Base-by-base conservation (phyloP, 2,329 filamentous ascomycete species). In the Fusarium pilosicola region DNA sequence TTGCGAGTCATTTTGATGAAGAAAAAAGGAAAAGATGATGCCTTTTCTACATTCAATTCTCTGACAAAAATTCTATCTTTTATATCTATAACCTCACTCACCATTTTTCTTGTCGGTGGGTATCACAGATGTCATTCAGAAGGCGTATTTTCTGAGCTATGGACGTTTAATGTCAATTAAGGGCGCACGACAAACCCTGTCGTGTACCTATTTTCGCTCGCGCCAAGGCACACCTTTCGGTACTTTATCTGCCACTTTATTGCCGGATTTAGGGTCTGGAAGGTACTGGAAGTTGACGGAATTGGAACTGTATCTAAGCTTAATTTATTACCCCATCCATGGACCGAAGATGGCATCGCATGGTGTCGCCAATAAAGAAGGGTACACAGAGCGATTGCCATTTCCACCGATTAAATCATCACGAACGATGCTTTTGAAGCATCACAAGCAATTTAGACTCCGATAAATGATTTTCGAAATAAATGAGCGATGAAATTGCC, bases 321-420 rank as follows among this genome's bases (percentile, higher is more conserved):
- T 6, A 17, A 22, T 48, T 34, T 34, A 15, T 34, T 34, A 3
- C 32, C 32, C 32, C 14, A 15, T 34, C 8, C 14, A 34, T 34
- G 32, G 32, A 34, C 32, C 2, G 4, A 34, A 0, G 32, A 34
- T 34, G 14, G 14, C 32, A 9, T 48, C 9, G 20, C 20, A 7
- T 28, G 3, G 4, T 10, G 13, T 34, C 17, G 11, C 15, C 26
- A 15, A 8, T 9, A 22, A 13, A 22, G 3, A 3, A 30, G 10
- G 3, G 5, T 8, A 22, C 20, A 30, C 7, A 4, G 14, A 7
- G 8, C 4, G n/a, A 17, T 8, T n/a, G 1, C 20, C 20, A 0
- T n/a, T 48, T 12, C 17, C 11, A n/a, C 7, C 5, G 4, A 7
- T 13, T 8, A 11, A 18, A 32, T 13, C 3, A 24, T 5, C 4